These are phyloP conservation scores for Pelomyxa schiedti DNA, from an alignment of 78 protist species.

Conservation along the genomic window DNA sequence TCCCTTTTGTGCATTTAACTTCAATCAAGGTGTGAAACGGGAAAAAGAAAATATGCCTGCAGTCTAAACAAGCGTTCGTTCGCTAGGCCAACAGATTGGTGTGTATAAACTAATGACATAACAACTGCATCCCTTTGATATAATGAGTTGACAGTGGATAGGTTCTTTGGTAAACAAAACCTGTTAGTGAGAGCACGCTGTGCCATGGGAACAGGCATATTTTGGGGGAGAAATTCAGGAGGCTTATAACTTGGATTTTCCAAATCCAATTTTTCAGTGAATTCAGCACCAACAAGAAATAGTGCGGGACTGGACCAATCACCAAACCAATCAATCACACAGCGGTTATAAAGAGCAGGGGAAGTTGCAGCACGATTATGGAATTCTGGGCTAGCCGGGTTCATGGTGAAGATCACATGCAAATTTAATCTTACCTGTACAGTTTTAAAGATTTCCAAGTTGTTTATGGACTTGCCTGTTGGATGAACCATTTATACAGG, in stretches of 20 bases:
- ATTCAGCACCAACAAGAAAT: constrained; percentile 76
- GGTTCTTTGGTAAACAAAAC: not conserved
- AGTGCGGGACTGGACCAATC: constrained; percentile 86
- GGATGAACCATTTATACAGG: constrained; percentile 68
- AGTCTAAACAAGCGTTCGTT: constrained; percentile 26
- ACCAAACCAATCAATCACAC: constrained; percentile 95
- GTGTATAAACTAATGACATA: constrained; percentile 53
- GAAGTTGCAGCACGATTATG: constrained; percentile 73
- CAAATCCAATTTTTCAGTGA: constrained; percentile 64
- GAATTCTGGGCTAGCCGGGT: constrained; percentile 84
- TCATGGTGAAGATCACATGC: constrained; percentile 96
- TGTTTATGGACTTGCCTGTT: not conserved
- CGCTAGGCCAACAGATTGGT: constrained; percentile 49
- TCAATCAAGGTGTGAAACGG: too few relatives aligned
- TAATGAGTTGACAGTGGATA: constrained; percentile 9
- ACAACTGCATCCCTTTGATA: constrained; percentile 60
- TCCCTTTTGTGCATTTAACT: too few relatives aligned
- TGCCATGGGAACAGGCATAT: not conserved
- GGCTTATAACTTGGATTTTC: constrained; percentile 34
- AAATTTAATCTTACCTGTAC: constrained; percentile 78
- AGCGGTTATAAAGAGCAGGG: constrained; percentile 94
- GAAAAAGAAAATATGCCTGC: too few relatives aligned
- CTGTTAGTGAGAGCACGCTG: constrained; percentile 5
- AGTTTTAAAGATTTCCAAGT: not conserved
- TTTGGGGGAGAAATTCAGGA: constrained; percentile 5